phyloP scores from a whole-genome alignment of 2,329 filamentous ascomycete species.

The Fusarium chlamydosporum region DNA sequence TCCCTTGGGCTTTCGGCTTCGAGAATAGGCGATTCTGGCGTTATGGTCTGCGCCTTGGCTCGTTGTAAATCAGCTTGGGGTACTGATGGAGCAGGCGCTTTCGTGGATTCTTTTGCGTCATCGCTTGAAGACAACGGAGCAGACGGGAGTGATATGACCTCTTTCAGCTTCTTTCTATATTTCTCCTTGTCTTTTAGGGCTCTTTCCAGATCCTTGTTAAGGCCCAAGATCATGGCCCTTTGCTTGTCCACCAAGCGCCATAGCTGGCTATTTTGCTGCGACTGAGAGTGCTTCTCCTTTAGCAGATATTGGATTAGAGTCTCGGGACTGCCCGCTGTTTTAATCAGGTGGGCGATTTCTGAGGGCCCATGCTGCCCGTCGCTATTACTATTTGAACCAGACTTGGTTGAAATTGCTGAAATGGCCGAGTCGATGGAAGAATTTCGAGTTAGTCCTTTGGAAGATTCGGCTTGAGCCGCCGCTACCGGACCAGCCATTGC shows the following conservation, averaged over 20 bases:
- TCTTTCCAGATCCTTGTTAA: slow-evolving; percentile 94
- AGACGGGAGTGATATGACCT: slow-evolving; percentile 66
- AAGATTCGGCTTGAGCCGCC: slow-evolving; percentile 58
- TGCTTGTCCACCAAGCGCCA: slow-evolving; percentile 98
- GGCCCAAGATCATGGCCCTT: slow-evolving; percentile 88
- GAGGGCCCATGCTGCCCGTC: slow-evolving; percentile 73
- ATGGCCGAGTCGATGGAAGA: slow-evolving; percentile 95
- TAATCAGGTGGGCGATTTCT: slow-evolving; percentile 84
- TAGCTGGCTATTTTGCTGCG: slow-evolving; percentile 90
- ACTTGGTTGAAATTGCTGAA: slow-evolving; percentile 77
- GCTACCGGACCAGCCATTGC: slow-evolving; percentile 65
- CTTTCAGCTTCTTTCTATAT: slow-evolving; percentile 91
- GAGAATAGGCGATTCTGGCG: slow-evolving; percentile 64
- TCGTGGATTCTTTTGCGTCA: slow-evolving; percentile 21
- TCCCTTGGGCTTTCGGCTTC: slow-evolving; percentile 66
- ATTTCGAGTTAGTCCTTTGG: slow-evolving; percentile 72
- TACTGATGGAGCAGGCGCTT: slow-evolving; percentile 28
- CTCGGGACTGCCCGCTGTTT: slow-evolving; percentile 88
- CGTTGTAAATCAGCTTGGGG: slow-evolving; percentile 48
- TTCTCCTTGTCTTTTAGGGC: slow-evolving; percentile 94
- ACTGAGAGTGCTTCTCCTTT: slow-evolving; percentile 90
- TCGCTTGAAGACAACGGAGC: slow-evolving; percentile 50
- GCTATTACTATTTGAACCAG: slow-evolving; percentile 67
- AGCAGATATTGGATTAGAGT: slow-evolving; percentile 89
- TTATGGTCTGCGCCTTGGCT: slow-evolving; percentile 38